Conservation (phyloP, 1,284 basidiomycete species). For the Thecaphora frezii region DNA sequence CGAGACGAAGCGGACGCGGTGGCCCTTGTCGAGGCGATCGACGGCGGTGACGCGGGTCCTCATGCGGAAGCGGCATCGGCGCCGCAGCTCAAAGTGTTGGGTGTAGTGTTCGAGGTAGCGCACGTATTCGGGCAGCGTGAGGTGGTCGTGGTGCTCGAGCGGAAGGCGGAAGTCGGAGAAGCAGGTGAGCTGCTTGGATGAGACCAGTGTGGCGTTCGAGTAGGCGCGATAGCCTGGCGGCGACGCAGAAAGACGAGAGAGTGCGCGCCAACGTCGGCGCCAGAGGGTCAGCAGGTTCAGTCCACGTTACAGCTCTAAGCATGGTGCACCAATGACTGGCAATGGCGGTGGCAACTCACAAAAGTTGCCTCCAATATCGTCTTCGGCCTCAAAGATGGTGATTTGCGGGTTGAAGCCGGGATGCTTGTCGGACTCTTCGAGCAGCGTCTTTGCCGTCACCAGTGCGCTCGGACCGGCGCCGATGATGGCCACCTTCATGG, state of each 20-base stretch:
- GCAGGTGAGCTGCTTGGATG: constrained; percentile 68
- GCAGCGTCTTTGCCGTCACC: constrained; percentile 67
- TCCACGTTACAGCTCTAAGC: no score
- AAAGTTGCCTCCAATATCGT: constrained; percentile 70
- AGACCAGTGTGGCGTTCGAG: constrained; percentile 67
- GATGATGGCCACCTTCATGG: constrained; percentile 42
- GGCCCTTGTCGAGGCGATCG: constrained; percentile 24
- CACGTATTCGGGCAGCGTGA: constrained; percentile 67
- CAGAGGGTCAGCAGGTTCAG: no score
- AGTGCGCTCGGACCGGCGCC: constrained; percentile 66
- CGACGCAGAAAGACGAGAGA: not conserved
- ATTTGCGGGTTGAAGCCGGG: constrained; percentile 63
- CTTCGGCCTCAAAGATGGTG: constrained; percentile 64
- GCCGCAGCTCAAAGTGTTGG: constrained; percentile 62
- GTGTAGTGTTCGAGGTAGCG: constrained; percentile 67
- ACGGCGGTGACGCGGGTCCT: constrained; percentile 28
- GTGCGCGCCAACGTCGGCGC: not conserved
- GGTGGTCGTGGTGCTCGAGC: constrained; percentile 66
- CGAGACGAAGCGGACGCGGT: constrained; percentile 15
- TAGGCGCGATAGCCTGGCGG: constrained; percentile 38
- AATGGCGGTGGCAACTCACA: constrained; percentile 25
- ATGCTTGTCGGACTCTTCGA: constrained; percentile 26
- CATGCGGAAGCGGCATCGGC: constrained; percentile 29
- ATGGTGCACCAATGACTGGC: no score
- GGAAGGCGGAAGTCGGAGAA: constrained; percentile 70